phyloP scores from a whole-genome alignment of 495 filamentous ascomycete species.

The Elaphomyces granulatus region DNA sequence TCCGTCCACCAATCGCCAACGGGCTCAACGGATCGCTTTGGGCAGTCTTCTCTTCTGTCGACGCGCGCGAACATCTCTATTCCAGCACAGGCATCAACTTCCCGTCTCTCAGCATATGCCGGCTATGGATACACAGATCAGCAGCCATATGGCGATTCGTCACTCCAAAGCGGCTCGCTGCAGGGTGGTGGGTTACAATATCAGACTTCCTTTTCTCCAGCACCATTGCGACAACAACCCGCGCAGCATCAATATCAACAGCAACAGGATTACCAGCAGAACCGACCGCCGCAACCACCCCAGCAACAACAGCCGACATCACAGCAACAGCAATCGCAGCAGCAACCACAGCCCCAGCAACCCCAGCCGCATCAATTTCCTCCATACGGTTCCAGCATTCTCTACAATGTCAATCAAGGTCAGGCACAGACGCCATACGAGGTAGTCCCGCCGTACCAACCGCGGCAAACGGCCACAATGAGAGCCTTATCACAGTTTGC shows the following conservation, averaged over 20 bases:
- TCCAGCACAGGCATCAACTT: background rate
- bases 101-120: constrained; percentile 7
- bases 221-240: constrained; percentile 21
- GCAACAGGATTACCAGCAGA: constrained; percentile 4
- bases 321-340: background rate
- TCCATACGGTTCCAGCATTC: constrained; percentile 49
- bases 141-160: constrained; percentile 3
- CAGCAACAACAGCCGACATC: background rate
- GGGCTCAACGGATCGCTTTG: constrained; percentile 22
- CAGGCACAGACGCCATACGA: constrained; percentile 60
- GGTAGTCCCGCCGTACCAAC: constrained; percentile 58
- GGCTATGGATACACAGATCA: constrained; percentile 33
- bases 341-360: too few species aligned
- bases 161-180: constrained; percentile 14
- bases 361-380: constrained; percentile 27
- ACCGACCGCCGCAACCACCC: background rate
- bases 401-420: constrained; percentile 67
- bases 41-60: constrained; percentile 19
- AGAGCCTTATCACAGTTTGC: constrained; percentile 62
- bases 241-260: constrained; percentile 14
- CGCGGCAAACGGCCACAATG: constrained; percentile 67
- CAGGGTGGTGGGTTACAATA: constrained; percentile 32
- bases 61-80: constrained; percentile 15
- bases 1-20: constrained; percentile 9
- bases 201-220: constrained; percentile 25